Percentiles rank a stretch among this genome's conserved stretches.
These are phyloP conservation scores for Sesbania bispinosa DNA, from an alignment of 306 rosid species.

Conservation along the genomic window DNA sequence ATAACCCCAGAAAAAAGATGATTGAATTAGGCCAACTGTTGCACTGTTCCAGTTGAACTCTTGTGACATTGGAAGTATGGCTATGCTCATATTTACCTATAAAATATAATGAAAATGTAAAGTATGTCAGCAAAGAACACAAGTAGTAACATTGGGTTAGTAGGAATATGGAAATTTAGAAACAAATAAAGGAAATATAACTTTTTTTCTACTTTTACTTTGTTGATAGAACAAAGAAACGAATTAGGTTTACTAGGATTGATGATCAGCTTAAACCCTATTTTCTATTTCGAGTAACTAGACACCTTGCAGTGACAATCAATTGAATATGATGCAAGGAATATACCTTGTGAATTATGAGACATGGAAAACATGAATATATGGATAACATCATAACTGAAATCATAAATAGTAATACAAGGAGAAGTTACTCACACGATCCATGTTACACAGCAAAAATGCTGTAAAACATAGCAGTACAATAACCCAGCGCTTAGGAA, in stretches of 20 bases:
- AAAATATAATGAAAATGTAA: constrained; percentile 11
- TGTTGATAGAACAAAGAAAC: not conserved
- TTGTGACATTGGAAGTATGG: constrained; percentile 93
- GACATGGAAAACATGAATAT: not conserved
- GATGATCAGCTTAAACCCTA: not conserved
- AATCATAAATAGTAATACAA: not conserved
- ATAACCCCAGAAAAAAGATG: constrained; percentile 98
- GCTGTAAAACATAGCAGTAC: constrained; percentile 88
- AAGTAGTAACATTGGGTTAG: not conserved
- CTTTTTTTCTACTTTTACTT: not conserved
- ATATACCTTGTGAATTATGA: not conserved
- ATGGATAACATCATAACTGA: not conserved
- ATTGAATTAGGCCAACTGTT: constrained; percentile 94
- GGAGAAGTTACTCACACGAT: constrained; percentile 71
- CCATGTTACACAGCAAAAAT: constrained; percentile 93
- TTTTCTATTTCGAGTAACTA: not conserved
- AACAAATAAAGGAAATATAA: not conserved
- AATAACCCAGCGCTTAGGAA: constrained; percentile 96
- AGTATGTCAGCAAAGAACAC: not conserved
- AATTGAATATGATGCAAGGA: not conserved
- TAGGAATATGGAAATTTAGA: not conserved
- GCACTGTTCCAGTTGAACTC: constrained; percentile 93
- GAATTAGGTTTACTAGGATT: not conserved
- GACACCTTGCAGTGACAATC: not conserved
- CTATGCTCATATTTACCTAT: constrained; percentile 97